These are phyloP conservation scores for Daphne laureola DNA, from an alignment of 441 rosid species.

Conservation along the genomic window DNA sequence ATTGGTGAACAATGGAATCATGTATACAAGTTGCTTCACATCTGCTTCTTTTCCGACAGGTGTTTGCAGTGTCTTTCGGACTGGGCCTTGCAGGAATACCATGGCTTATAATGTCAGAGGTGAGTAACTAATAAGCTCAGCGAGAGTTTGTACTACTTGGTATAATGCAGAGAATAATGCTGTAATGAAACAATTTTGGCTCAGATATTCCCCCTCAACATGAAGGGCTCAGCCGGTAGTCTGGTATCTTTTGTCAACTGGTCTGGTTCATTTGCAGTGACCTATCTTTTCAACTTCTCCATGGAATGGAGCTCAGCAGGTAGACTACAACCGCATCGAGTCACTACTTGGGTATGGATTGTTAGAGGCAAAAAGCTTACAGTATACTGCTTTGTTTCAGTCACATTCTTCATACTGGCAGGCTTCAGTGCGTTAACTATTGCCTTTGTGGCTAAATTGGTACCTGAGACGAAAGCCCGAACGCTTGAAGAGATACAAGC, in stretches of 20 bases:
- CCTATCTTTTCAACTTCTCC: constrained; percentile 38
- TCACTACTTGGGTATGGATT: neutral
- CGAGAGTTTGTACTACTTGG: neutral
- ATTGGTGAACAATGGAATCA: neutral
- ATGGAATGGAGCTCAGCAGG: constrained; percentile 40
- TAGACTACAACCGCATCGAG: neutral
- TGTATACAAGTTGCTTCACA: neutral
- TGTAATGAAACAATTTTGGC: no score
- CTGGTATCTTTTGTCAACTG: constrained; percentile 29
- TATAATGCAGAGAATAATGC: no score
- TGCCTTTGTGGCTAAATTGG: constrained; percentile 23
- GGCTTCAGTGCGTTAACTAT: constrained; percentile 16
- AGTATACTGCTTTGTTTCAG: neutral
- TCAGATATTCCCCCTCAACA: constrained; percentile 34
- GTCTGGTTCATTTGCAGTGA: constrained; percentile 27
- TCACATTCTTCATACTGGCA: constrained; percentile 25
- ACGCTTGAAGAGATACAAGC: constrained; percentile 40
- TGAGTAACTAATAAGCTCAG: neutral
- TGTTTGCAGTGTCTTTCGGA: constrained; percentile 11
- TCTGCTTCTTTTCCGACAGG: constrained; percentile 15
- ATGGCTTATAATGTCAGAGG: constrained; percentile 54
- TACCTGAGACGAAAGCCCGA: constrained; percentile 36
- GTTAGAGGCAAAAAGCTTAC: neutral
- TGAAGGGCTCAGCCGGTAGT: constrained; percentile 37
- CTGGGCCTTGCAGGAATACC: constrained; percentile 36